These are phyloP conservation scores for Casuarina equisetifolia DNA, from an alignment of 306 rosid species.

Conservation along the genomic window DNA sequence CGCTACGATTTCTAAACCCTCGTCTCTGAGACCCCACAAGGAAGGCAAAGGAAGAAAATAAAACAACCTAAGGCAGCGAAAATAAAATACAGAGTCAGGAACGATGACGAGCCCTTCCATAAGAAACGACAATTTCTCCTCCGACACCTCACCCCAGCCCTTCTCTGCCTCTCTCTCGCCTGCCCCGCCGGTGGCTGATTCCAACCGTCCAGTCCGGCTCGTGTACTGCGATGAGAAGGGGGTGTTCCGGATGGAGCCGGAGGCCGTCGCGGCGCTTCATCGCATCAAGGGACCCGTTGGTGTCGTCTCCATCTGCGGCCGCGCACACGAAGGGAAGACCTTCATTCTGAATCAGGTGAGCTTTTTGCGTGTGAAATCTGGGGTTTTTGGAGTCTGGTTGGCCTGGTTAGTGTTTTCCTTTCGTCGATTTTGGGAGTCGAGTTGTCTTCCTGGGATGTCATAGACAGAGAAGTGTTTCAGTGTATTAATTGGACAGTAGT, in stretches of 20 bases:
- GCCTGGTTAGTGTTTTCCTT: background rate
- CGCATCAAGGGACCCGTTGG: constrained; percentile 94
- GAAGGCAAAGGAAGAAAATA: background rate
- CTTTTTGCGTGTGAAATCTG: constrained; percentile 9
- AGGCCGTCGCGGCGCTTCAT: constrained; percentile 85
- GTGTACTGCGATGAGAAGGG: constrained; percentile 90
- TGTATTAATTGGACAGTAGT: too few species aligned
- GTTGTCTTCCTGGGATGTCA: too few species aligned
- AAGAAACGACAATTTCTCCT: constrained; percentile 44
- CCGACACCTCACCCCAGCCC: constrained; percentile 48
- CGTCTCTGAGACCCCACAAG: background rate
- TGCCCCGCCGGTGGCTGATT: constrained; percentile 61
- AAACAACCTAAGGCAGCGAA: background rate
- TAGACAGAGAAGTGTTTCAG: too few species aligned
- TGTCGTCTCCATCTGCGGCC: constrained; percentile 88
- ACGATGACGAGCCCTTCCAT: constrained; percentile 50
- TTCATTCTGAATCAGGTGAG: constrained; percentile 80
- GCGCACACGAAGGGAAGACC: constrained; percentile 97
- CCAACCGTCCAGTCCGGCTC: constrained; percentile 78
- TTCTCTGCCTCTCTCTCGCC: constrained; percentile 27
- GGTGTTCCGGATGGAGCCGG: constrained; percentile 92
- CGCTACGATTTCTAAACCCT: constrained; percentile 37
- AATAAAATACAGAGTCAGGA: background rate
- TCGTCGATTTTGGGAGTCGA: too few species aligned
- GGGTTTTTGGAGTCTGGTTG: constrained; percentile 10